Base-by-base conservation (phyloP, 495 filamentous ascomycete species). In the Penicillium dipodomyicola region DNA sequence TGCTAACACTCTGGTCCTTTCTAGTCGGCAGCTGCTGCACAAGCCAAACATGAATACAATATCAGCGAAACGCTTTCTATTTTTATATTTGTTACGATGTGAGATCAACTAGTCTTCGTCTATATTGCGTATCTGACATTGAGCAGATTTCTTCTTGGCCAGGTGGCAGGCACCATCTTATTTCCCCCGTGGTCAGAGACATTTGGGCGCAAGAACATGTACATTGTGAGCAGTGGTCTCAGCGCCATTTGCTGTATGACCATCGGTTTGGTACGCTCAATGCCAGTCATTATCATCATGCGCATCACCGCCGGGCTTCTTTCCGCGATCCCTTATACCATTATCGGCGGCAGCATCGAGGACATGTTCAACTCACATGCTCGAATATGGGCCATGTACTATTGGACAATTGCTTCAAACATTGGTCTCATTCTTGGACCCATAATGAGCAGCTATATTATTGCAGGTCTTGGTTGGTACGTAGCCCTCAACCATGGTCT, bases 171-270 rank as follows among this genome's bases (percentile, higher is more conserved):
- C 29, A 78, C 73, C 15, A 67, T 84, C 27, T 47, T 82, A 19
- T 74, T 82, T 41, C 79, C 80, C 27, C 77, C 81, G 25, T 77
- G 75, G 54, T 78, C 79, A 0, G 81, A 84, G 61, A 65, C 71
- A 0, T 80, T 82, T 57, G 81, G 81, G 3, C 77, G 79, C 25
- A 78, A 76, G 44, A 69, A 64, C 14, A 68, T 81, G 12, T 84
- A 84, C 48, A 63, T 81, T n/a, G 56, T 70, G 7, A 77, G 79
- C 32, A 72, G 73, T 10, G 64, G 65, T 1, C 39, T 77, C 20
- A 82, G 74, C 54, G 66, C 69, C 35, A 49, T 76, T 10, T 75
- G 68, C 49, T 80, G 79, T 48, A 46, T 77, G 19, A 41, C 80
- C 5, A 72, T 80, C 25, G 79, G 72, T 9, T 52, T 68, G 0